Evolutionary conservation across 768 basidiomycete species (phyloP).

Genomic region (Leccinum incarnatum): DNA sequence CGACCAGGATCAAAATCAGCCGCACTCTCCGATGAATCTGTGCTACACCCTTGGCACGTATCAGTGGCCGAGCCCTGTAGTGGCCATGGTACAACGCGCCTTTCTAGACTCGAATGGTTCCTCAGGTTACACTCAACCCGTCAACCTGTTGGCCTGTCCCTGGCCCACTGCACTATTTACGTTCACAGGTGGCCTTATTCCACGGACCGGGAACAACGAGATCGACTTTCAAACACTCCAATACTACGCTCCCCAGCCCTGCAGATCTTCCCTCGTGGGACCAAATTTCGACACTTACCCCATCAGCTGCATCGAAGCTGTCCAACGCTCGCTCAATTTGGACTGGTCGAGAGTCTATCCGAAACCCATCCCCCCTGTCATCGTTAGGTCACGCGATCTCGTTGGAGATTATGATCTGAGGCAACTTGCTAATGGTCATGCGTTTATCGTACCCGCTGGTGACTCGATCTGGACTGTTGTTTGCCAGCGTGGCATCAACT

Average conservation of each 20-base stretch:
- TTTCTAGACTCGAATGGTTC: not conserved
- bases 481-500: constrained; percentile 16
- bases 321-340: constrained; percentile 10
- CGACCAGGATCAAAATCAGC: not conserved
- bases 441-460: constrained; percentile 5
- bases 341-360: constrained; percentile 14
- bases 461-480: constrained; percentile 16
- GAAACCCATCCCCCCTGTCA: constrained; percentile 20
- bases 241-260: constrained; percentile 7
- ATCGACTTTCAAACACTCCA: constrained; percentile 4
- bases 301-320: constrained; percentile 3
- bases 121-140: not conserved
- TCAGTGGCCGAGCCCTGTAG: constrained; percentile 14
- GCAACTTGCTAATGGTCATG: constrained; percentile 3
- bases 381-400: constrained; percentile 19
- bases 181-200: not conserved
- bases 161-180: constrained; percentile 8
- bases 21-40: not conserved
- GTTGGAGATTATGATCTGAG: not conserved
- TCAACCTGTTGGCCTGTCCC: not conserved
- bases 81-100: constrained; percentile 13
- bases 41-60: not conserved
- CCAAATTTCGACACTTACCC: constrained; percentile 4
- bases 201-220: constrained; percentile 1
- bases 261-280: not conserved